Base-by-base conservation (phyloP, 768 basidiomycete genomes). In the Podaxis carcinomalis region DNA sequence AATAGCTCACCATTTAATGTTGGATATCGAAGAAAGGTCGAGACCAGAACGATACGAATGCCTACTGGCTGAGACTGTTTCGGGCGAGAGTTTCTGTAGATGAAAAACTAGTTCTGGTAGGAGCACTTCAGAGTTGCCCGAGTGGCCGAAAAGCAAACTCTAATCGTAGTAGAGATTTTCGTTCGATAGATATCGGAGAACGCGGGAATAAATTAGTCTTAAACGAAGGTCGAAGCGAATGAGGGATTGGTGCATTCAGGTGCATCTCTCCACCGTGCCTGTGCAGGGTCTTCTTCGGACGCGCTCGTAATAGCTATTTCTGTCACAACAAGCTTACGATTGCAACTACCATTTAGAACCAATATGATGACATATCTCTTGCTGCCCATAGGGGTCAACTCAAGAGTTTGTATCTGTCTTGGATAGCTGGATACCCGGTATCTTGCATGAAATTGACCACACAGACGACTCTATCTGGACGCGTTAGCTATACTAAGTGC, bases 221-320 rank as follows among this genome's bases (percentile, higher is more conserved):
- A 28, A 19, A 32, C n/a, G 3, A 44, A 25, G 19, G 39, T 25
- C 25, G 51, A 53, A 23, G 47, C 46, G 57, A 47, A 47, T 25
- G 50, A 36, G 23, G 39, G 49, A 44, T 40, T 28, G 50, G 28
- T 3, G 36, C 27, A 27, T 37, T n/a, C 19, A 50, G 32, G 47
- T 23, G 19, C 49, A 28, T 37, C 16, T 28, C 35, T 50, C 39
- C 40, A 16, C 23, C 14, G 14, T 27, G 25, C 54, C 9, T 40
- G 21, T 56, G 6, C 7, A 16, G 46, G 21, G n/a, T 57, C 52
- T 60, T 53, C 42, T 52, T 52, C 59, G 59, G 51, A 60, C 35
- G 59, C 59, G 59, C 59, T 21, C 59, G 40, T 23, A 21, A 25
- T 14, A 42, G 19, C 25, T 52, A 51, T n/a, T n/a, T 53, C 46